phyloP scores from a whole-genome alignment of 306 rosid genomes.

The Acacia crassicarpa region DNA sequence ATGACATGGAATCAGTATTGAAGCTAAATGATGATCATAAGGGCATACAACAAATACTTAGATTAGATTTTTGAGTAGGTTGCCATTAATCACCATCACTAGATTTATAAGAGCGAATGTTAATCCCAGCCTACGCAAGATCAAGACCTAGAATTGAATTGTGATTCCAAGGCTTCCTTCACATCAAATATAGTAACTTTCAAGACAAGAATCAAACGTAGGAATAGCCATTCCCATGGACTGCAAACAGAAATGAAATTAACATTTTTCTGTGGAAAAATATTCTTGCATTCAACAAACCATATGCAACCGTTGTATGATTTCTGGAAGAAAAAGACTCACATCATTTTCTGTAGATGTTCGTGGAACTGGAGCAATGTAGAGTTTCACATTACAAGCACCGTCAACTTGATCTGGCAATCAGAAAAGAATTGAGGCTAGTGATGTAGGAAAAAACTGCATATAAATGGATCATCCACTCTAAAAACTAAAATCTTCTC shows the following conservation, averaged over 20 bases:
- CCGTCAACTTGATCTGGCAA: constrained; percentile 54
- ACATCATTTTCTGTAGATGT: constrained; percentile 64
- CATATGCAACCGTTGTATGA: background rate
- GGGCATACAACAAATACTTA: background rate
- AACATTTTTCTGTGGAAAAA: background rate
- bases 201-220: background rate
- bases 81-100: background rate
- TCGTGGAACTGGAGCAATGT: constrained; percentile 80
- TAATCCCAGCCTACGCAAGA: background rate
- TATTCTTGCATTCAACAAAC: background rate
- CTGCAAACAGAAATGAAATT: background rate
- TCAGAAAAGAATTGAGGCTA: background rate
- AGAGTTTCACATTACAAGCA: constrained; percentile 52
- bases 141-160: constrained; percentile 22
- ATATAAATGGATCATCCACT: background rate
- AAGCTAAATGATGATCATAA: constrained; percentile 18
- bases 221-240: background rate
- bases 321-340: constrained; percentile 36
- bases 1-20: background rate
- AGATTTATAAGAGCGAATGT: background rate
- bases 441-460: background rate
- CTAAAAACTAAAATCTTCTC: background rate
- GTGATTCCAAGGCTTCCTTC: background rate
- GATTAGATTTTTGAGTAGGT: background rate
- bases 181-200: background rate